These are phyloP conservation scores for Hypoxylon fuscum DNA, from an alignment of 495 filamentous ascomycete species.

Conservation along the genomic window DNA sequence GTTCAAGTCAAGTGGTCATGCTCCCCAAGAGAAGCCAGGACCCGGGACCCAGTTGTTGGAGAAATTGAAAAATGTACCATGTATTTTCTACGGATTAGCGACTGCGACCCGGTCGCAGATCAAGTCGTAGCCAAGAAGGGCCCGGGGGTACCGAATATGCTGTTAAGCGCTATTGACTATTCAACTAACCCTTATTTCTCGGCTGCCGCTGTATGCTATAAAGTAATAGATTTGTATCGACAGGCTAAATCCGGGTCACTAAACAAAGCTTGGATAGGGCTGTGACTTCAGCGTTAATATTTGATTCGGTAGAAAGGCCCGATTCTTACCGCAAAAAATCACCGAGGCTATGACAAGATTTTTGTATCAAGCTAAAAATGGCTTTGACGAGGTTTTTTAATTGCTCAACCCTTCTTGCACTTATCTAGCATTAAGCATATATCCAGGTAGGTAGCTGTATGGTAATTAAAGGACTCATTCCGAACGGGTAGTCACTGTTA, in stretches of 20 bases:
- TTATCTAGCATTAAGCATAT: slow-evolving; percentile 1
- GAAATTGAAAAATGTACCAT: slow-evolving; percentile 28
- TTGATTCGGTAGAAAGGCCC: slow-evolving; percentile 37
- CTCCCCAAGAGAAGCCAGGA: too few relatives aligned
- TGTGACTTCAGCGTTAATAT: slow-evolving; percentile 13
- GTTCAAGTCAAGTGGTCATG: slow-evolving; percentile 8
- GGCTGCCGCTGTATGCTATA: slow-evolving; percentile 14
- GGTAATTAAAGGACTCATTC: not conserved
- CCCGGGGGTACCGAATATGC: slow-evolving; percentile 42
- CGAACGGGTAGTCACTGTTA: not conserved
- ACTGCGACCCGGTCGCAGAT: slow-evolving; percentile 37
- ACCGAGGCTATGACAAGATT: slow-evolving; percentile 33
- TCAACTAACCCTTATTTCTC: not conserved
- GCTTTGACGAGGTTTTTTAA: slow-evolving; percentile 21
- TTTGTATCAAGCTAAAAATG: slow-evolving; percentile 1
- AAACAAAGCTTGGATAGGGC: slow-evolving; percentile 21
- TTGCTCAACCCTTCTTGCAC: slow-evolving; percentile 28
- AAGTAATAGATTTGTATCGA: slow-evolving; percentile 20
- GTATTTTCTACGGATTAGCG: slow-evolving; percentile 9
- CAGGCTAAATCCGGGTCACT: slow-evolving; percentile 39
- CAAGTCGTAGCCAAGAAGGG: slow-evolving; percentile 22
- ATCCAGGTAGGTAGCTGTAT: not conserved
- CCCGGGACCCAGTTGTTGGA: slow-evolving; percentile 27
- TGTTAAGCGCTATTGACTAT: slow-evolving; percentile 16
- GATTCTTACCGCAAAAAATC: slow-evolving; percentile 33